Percentiles rank a stretch among this genome's conserved stretches.
Conservation (phyloP, 352 stramenopile genomes). For the Phytophthora agathidicida region DNA sequence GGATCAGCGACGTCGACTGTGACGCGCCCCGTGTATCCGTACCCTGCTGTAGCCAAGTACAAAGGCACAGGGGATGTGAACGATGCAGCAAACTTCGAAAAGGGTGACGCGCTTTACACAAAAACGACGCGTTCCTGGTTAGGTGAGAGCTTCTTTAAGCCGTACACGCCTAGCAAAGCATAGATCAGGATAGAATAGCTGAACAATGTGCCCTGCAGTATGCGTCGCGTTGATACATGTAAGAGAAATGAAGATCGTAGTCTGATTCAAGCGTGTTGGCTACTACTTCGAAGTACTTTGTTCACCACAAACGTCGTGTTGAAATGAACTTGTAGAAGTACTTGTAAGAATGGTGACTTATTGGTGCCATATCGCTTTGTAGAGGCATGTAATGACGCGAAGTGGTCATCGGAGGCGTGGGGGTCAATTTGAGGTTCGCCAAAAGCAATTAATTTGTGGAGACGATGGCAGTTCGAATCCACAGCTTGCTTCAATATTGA, state of each 20-base stretch:
- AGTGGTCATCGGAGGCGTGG: too few species aligned
- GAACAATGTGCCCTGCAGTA: too few species aligned
- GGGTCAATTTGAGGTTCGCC: too few species aligned
- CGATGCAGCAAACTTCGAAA: conserved; percentile 35
- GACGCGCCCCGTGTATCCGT: conserved; percentile 36
- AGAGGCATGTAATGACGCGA: too few species aligned
- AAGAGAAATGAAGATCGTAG: too few species aligned
- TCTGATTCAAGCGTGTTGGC: too few species aligned
- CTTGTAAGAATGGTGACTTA: too few species aligned
- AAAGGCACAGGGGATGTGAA: conserved; percentile 33
- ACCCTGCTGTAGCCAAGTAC: conserved; percentile 37
- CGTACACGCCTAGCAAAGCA: conserved; percentile 26
- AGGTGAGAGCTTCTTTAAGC: conserved; percentile 32
- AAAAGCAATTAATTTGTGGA: conserved; percentile 22
- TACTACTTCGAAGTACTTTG: too few species aligned
- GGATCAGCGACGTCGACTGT: conserved; percentile 30
- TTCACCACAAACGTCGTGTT: too few species aligned
- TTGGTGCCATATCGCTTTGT: too few species aligned
- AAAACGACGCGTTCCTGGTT: conserved; percentile 35
- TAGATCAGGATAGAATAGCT: conserved; percentile 6
- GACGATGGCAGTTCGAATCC: neutral
- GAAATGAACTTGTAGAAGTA: too few species aligned
- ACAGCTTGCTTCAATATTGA: neutral
- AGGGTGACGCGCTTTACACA: conserved; percentile 39
- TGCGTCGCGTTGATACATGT: too few species aligned